Conservation (phyloP, 2,329 filamentous ascomycete genomes). For the Parascedosporium putredinis region DNA sequence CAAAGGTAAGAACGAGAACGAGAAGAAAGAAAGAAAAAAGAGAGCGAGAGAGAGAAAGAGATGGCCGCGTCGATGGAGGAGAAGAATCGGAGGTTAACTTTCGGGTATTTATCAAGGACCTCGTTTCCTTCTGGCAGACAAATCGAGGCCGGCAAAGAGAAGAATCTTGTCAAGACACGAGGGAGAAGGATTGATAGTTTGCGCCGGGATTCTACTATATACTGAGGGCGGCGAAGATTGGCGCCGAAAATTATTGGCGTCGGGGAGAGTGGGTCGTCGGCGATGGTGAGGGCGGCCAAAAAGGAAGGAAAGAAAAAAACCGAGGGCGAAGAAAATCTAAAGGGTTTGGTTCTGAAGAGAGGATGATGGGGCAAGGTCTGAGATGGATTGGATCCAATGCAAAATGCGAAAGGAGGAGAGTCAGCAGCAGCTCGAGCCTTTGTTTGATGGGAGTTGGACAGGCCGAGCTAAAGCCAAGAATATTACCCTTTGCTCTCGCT, state of each 20-base stretch:
- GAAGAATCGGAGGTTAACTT: no score
- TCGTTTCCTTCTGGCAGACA: background rate
- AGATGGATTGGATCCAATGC: background rate
- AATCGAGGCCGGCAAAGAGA: background rate
- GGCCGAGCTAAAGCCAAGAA: constrained; percentile 2
- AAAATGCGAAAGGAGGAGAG: background rate
- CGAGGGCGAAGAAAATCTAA: constrained; percentile 1
- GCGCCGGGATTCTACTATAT: background rate
- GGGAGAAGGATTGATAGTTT: background rate
- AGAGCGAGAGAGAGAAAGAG: background rate
- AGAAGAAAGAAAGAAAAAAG: background rate
- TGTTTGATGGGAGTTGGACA: background rate
- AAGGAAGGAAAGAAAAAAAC: background rate
- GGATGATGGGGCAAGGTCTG: background rate
- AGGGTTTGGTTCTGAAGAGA: background rate
- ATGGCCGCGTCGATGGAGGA: background rate
- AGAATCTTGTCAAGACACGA: background rate
- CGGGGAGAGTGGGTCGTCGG: background rate
- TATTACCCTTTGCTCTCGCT: no score
- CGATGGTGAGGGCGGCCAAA: background rate
- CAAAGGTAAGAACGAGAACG: background rate
- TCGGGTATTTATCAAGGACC: background rate
- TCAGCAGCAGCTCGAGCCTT: background rate
- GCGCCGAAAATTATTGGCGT: constrained; percentile 1
- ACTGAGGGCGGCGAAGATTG: background rate